phyloP scores from a whole-genome alignment of 179 eudicot species.

The Gypsophila paniculata region DNA sequence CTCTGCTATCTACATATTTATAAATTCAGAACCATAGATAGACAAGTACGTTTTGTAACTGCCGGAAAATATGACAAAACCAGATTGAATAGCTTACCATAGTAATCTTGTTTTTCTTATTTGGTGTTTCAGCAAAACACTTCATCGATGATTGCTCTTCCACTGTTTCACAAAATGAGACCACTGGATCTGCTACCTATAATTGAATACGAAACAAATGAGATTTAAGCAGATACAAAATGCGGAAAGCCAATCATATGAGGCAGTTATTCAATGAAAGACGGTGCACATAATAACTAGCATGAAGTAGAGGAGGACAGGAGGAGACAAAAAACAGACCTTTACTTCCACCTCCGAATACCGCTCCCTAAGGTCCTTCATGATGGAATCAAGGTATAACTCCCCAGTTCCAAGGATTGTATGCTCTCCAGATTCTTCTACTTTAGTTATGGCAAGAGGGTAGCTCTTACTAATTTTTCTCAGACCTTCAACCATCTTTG shows the following conservation, averaged over 20 bases:
- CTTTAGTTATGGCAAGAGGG: slow-evolving; percentile 97
- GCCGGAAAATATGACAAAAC: slow-evolving; percentile 6
- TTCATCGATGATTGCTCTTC: slow-evolving; percentile 97
- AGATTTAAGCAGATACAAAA: no score
- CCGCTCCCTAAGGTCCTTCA: slow-evolving; percentile 98
- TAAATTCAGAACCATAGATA: background rate
- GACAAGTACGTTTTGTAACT: slow-evolving; percentile 2
- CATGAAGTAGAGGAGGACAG: background rate
- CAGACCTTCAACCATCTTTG: slow-evolving; percentile 98
- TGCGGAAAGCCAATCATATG: background rate
- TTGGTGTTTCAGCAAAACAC: slow-evolving; percentile 98
- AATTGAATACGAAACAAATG: slow-evolving; percentile 1
- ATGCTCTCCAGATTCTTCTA: slow-evolving; percentile 98
- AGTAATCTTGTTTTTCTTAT: slow-evolving; percentile 91
- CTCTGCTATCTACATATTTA: slow-evolving; percentile 67
- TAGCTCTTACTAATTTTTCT: slow-evolving; percentile 98
- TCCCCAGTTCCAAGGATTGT: slow-evolving; percentile 97
- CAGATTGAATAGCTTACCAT: slow-evolving; percentile 52
- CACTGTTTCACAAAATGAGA: slow-evolving; percentile 98
- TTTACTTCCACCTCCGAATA: slow-evolving; percentile 99
- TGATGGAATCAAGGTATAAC: slow-evolving; percentile 92
- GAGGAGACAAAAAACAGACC: slow-evolving; percentile 35
- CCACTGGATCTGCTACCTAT: slow-evolving; percentile 99
- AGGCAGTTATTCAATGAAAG: background rate
- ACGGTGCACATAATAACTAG: background rate